Base-by-base conservation (phyloP, 2,329 filamentous ascomycete genomes). In the Fusarium concolor region DNA sequence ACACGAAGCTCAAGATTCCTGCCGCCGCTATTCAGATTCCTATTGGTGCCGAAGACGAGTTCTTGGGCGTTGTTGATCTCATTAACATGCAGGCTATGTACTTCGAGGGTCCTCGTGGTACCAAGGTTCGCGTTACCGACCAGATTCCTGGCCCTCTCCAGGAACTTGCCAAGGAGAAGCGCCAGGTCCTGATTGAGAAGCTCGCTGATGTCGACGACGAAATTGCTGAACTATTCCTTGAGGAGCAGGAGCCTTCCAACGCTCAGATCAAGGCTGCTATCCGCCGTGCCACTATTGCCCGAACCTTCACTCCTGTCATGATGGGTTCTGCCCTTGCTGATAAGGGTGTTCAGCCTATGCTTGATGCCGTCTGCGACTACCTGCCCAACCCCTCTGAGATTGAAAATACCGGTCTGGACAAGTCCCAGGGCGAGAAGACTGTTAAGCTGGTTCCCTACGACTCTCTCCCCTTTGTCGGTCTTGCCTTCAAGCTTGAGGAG, bases 401-500 rank as follows among this genome's bases (percentile, higher is more conserved):
- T 42, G 87, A 93, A 77, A 98, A 98, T 82, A 82, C 92, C 75
- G 96, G 94, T 9, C 87, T 99, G 56, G 95, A 99, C 80, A 90
- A 90, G 77, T 88, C 90, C 76, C 89, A 92, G 74, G 84, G 84
- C 42, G 96, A 99, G 79, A 87, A 90, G 47, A 86, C 89, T 4
- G 94, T 97, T 62, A 92, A 95, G 78, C 88, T 99, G 56, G 89
- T 97, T 18, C 94, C 95, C 2, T 97, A 98, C 84, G 96, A 96
- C 81, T 91, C 92, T 22, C 85, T 97, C 24, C 96, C 96, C 1
- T 97, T 98, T 76, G 94, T 97, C 56, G 96, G 96, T 49, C 86
- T 99, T 67, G 96, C 96, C 11, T 99, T 99, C 86, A 99, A 99
- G 86, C 89, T 99, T 22, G 96, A 99, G 85, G 96, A 99, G 82